Base-by-base conservation (phyloP, 495 filamentous ascomycete genomes). In the Patellaria atrata region DNA sequence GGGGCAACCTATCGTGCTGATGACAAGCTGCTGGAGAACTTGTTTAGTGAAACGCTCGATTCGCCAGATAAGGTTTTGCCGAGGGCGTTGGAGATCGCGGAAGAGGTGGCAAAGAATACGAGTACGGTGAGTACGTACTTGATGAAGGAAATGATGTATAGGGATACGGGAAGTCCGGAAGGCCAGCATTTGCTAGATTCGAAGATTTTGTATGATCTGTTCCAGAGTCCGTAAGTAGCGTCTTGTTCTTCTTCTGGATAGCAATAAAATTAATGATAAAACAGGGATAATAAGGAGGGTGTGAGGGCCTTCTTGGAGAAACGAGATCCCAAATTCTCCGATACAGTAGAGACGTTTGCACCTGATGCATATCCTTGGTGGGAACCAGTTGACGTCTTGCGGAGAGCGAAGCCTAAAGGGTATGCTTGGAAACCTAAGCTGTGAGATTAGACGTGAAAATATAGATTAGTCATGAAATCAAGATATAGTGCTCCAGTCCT, bases 101-200 rank as follows among this genome's bases (percentile, higher is more conserved):
- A 58, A 1, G 72, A 77, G 12, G 64, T 77, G 22, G 67, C 63
- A 5, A 49, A 60, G 48, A 75, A 74, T 54, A 68, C 71, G 2
- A 70, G 64, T 48, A 53, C 54, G 1, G 65, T 73, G 22, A 60
- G 63, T 15, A 63, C 62, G 12, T 55, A 59, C 33, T 49, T 76
- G 40, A 76, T 74, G 59, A 60, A 61, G 21, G 69, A 72, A 25
- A 36, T 78, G 49, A 64, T 79, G 63, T 77, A 65, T 58, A 58
- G 68, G 7, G 63, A 66, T 25, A 59, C 62, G 3, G 67, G 60
- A 3, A 60, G 57, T 9, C 59, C 69, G 1, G 73, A 79, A 49
- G 64, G 57, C 23, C 60, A 68, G 23, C 71, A 76, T 57, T 44
- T 75, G 35, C 41, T 77, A 21, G 72, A 77, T 52, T 68, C 62